A percentile compares a stretch with the other conserved stretches of the same genome.
Conservation (phyloP, 1,284 basidiomycete genomes). For the Tilletiaria anomala region DNA sequence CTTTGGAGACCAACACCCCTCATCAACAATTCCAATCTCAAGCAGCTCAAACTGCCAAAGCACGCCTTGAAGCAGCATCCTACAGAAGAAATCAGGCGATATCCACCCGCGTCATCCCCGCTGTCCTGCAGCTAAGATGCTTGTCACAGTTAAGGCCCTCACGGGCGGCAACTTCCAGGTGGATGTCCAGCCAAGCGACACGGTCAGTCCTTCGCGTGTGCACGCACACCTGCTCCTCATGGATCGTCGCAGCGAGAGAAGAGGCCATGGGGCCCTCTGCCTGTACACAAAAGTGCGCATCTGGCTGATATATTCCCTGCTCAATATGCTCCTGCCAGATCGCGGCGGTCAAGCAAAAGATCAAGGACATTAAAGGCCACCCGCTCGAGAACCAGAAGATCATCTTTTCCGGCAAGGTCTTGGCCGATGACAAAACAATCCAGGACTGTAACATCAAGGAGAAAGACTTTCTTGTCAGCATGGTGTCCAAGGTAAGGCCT, state of each 20-base stretch:
- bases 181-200: slow-evolving; percentile 31
- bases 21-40: too few relatives aligned
- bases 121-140: too few relatives aligned
- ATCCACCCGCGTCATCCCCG: too few relatives aligned
- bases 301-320: too few relatives aligned
- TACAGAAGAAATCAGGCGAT: too few relatives aligned
- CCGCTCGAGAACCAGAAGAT: slow-evolving; percentile 67
- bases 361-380: slow-evolving; percentile 62
- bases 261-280: not conserved
- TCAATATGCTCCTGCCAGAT: too few relatives aligned
- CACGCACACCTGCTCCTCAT: too few relatives aligned
- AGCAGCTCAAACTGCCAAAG: too few relatives aligned
- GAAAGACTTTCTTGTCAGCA: slow-evolving; percentile 95
- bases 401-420: slow-evolving; percentile 90
- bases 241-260: not conserved
- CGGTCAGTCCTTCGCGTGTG: too few relatives aligned
- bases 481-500: slow-evolving; percentile 78
- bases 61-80: too few relatives aligned
- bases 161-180: slow-evolving; percentile 36
- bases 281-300: not conserved
- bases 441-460: slow-evolving; percentile 86
- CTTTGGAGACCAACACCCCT: too few relatives aligned
- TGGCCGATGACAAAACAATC: slow-evolving; percentile 74
- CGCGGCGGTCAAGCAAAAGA: slow-evolving; percentile 68
- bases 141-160: slow-evolving; percentile 31